Base-by-base conservation (phyloP, 257 asterid genomes). In the Solanum bulbocastanum region DNA sequence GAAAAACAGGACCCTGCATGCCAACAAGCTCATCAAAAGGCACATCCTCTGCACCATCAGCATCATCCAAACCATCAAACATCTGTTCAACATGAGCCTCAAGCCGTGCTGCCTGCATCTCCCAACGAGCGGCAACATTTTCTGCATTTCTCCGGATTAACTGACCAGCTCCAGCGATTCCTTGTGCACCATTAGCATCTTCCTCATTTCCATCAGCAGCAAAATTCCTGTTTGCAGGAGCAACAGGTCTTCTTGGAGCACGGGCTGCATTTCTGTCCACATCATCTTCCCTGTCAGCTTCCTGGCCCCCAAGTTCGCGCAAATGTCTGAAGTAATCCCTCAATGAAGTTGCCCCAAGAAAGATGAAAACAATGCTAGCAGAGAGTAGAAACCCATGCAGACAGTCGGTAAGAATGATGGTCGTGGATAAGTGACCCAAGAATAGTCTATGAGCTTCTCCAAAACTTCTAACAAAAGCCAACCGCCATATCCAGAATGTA, bases 1-100 rank as follows among this genome's bases (percentile, higher is more conserved):
- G 99, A 88, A 97, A 97, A 44, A 97, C 98, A 73, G 99, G 99
- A 62, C 99, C 99, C 94, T 96, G 99, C 99, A 97, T 97, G 91
- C 99, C 99, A 87, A 97, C 99, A 90, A 97, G 94, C 90, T 97
- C 99, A 87, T 96, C 99, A 78, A 97, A 97, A 49, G 99, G 99
- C 18, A 97, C 99, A 88, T 97, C 99, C 92, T 96, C 99, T 12
- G 98, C 99, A 84, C 99, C 99, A 92, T 97, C 99, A 73, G 98
- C 99, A 91, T 97, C 99, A 91, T 97, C 99, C 92, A 97, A 79
- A 75, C 98, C 99, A 94, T 97, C 99, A 92, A 97, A 97, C 95
- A 97, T 96, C 93, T 96, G 99, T 87, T 97, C 99, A 83, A 96
- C 99, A 89, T 96, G 98, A 75, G 99, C 98, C 91, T 97, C 99